phyloP scores from a whole-genome alignment of 768 basidiomycete species.

The Boletus rubescentipes region DNA sequence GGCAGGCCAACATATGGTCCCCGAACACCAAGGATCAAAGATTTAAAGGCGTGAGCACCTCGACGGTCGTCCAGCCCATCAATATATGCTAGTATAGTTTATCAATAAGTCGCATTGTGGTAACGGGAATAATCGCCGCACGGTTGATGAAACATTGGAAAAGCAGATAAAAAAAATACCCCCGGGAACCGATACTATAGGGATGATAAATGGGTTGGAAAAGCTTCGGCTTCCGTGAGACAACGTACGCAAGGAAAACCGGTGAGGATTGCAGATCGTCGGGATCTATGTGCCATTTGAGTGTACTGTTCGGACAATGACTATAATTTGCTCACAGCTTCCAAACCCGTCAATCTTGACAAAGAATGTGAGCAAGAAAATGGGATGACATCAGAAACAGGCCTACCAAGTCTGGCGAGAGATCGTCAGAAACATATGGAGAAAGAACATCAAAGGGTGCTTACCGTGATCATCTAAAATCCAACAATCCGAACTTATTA shows the following conservation, averaged over 20 bases:
- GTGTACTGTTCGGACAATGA: background rate
- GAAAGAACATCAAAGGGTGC: constrained; percentile 14
- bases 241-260: constrained; percentile 63
- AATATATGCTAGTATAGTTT: constrained; percentile 28
- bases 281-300: constrained; percentile 53
- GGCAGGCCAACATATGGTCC: constrained; percentile 81
- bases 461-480: constrained; percentile 76
- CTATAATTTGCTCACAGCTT: constrained; percentile 55
- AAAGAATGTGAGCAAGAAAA: background rate
- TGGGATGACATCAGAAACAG: background rate
- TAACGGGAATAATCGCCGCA: constrained; percentile 32
- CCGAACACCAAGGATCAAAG: constrained; percentile 67
- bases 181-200: constrained; percentile 72
- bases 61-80: constrained; percentile 71
- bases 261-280: constrained; percentile 74
- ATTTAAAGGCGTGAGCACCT: constrained; percentile 64
- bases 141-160: constrained; percentile 93
- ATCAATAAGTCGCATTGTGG: background rate
- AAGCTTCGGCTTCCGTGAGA: background rate
- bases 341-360: constrained; percentile 77
- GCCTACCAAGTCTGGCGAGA: constrained; percentile 46
- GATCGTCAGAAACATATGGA: constrained; percentile 4
- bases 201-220: background rate
- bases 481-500: background rate
- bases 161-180: constrained; percentile 89